phyloP scores from a whole-genome alignment of 2,329 filamentous ascomycete species.

The Cytospora leucostoma region DNA sequence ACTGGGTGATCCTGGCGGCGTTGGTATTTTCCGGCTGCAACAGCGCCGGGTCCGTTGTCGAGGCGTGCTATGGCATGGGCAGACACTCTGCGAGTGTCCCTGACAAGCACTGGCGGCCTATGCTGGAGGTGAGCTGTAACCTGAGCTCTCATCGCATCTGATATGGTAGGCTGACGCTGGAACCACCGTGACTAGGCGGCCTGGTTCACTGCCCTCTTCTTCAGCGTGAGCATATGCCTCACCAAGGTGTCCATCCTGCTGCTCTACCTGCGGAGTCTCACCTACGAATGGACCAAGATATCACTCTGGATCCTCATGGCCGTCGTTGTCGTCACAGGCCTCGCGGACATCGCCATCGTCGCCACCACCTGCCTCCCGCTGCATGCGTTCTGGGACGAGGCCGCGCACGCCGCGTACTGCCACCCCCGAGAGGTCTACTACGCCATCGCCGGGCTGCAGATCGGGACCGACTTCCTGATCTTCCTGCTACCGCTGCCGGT shows the following conservation, averaged over 20 bases:
- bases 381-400: conserved; percentile 28
- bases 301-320: conserved; percentile 26
- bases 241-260: conserved; percentile 34
- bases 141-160: neutral
- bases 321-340: conserved; percentile 29
- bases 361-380: conserved; percentile 33
- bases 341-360: conserved; percentile 27
- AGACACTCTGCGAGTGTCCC: conserved; percentile 9
- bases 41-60: conserved; percentile 17
- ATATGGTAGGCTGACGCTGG: neutral
- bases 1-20: conserved; percentile 38
- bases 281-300: conserved; percentile 31
- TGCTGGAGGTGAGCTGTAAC: conserved; percentile 13
- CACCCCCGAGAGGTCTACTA: conserved; percentile 24
- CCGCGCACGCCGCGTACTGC: conserved; percentile 12
- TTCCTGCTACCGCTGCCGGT: conserved; percentile 34
- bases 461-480: conserved; percentile 34
- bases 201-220: conserved; percentile 31
- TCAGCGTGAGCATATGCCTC: conserved; percentile 30
- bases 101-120: neutral
- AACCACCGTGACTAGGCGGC: conserved; percentile 4
- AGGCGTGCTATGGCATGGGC: conserved; percentile 17
- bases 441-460: conserved; percentile 31
- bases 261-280: conserved; percentile 33
- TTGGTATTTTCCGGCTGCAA: conserved; percentile 30